Evolutionary conservation across 306 rosid genomes (phyloP).

Genomic region (Boehmeria nivea): DNA sequence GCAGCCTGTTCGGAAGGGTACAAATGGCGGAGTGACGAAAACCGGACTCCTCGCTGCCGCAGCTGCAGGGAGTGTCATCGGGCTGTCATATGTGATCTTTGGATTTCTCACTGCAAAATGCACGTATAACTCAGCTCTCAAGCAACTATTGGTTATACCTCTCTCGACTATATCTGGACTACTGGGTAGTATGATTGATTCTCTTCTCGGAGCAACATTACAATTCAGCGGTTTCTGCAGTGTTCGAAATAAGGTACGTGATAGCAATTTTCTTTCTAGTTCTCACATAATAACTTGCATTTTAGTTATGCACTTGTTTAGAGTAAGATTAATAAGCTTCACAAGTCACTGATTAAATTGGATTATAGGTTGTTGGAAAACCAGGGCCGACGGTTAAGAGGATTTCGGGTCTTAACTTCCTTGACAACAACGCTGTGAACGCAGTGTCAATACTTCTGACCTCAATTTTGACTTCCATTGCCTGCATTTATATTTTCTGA

Average conservation of each 20-base stretch:
- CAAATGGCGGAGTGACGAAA: slow-evolving; percentile 84
- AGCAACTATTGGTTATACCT: slow-evolving; percentile 78
- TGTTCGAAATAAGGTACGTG: slow-evolving; percentile 69
- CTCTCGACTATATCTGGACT: slow-evolving; percentile 66
- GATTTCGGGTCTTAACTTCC: slow-evolving; percentile 68
- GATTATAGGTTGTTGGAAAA: slow-evolving; percentile 77
- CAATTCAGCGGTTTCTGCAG: slow-evolving; percentile 88
- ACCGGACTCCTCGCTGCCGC: slow-evolving; percentile 84
- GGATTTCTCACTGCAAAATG: slow-evolving; percentile 59
- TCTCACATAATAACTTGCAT: slow-evolving; percentile 11
- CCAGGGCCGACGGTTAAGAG: slow-evolving; percentile 72
- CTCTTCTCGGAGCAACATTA: slow-evolving; percentile 91
- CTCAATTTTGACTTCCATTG: slow-evolving; percentile 50
- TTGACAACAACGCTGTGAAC: slow-evolving; percentile 91
- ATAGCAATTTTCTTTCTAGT: background rate
- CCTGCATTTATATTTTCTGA: slow-evolving; percentile 54
- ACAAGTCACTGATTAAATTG: background rate
- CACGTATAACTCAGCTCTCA: slow-evolving; percentile 34
- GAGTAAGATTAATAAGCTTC: slow-evolving; percentile 13
- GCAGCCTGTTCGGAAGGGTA: slow-evolving; percentile 83
- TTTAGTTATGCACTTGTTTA: slow-evolving; percentile 7
- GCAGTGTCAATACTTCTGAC: slow-evolving; percentile 66
- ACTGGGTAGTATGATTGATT: slow-evolving; percentile 72
- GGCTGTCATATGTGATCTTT: slow-evolving; percentile 49
- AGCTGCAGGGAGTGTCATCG: slow-evolving; percentile 67